Base-by-base conservation (phyloP, 345 rosid genomes). In the Toxicodendron radicans region DNA sequence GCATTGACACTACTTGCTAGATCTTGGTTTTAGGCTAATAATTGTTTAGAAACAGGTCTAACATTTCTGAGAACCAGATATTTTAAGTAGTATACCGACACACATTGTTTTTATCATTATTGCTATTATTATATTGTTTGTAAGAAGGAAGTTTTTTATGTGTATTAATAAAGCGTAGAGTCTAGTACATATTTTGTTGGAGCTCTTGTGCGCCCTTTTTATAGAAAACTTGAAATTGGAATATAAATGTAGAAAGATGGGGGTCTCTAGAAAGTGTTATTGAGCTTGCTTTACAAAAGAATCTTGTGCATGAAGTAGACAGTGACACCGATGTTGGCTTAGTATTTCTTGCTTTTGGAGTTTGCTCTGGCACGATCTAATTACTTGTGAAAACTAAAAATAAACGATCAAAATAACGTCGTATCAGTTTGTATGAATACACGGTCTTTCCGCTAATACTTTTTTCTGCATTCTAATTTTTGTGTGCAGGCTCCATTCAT, bases 401-500 rank as follows among this genome's bases (percentile, higher is more conserved):
- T 38, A 38, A 27, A 27, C 0, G 8, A 38, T 38, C 43, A 38
- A 2, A 5, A 7, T 38, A 38, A 1, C 0, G 43, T 38, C 43
- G 1, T 38, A 7, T 7, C 43, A 38, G 43, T 38, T 38, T 38
- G 43, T 38, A 8, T 38, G 43, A 38, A 38, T 5, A 7, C 43
- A 38, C 1, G 43, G 9, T 38, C 8, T 38, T 24, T 58, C 16
- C 0, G 8, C 23, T 14, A 54, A 65, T 61, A 11, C 46, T 32
- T 57, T 13, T 13, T 57, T 32, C 51, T 70, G 41, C 66, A 53
- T 54, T n/a, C 17, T 30, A 21, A 58, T 32, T 63, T 57, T 66
- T 1, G 45, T 54, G 76, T 76, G 93, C 93, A 95, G 98, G 87
- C 87, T 11, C 79, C 85, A 10, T 91, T 91, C 82, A 89, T 95